Evolutionary conservation across 495 filamentous ascomycete genomes (phyloP), one percentile per base, ranked within the genome.

Genomic region (Monascus purpureus): DNA sequence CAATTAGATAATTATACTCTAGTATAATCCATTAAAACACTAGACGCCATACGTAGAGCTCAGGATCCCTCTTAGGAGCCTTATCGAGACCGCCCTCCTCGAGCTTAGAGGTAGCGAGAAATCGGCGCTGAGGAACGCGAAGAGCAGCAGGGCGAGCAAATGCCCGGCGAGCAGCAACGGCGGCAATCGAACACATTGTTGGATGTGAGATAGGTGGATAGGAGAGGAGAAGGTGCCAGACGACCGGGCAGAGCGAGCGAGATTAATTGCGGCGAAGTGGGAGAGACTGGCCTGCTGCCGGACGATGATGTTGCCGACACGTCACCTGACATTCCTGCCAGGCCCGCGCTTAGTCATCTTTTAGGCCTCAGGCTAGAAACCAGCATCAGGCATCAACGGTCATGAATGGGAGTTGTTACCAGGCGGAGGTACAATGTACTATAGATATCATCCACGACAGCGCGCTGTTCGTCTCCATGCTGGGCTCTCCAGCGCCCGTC

Each of bases 11-110:
- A 13, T 11, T 25, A 7, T 25, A 27, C 38, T 35, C 45, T 33
- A 22, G 20, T 15, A 8, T 22, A 19, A 29, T 15, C 17, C 32
- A 14, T n/a, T 6, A 25, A 30, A 20, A 27, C 30, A 30, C 35
- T 46, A 39, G 44, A 42, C 26, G 35, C 19, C 72, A 46, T 72
- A 87, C 81, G 54, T 80, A 82, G 47, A 87, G 76, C 63, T 87
- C 81, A 31, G 81, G 81, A 53, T 87, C 79, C 46, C 70, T 64
- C 66, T 74, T 80, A 37, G 75, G 74, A 41, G 70, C 80, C 51
- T 75, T 67, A 36, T 69, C 63, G 49, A 87, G 54, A 41, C 49
- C 56, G 42, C 60, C 55, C 35, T 66, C 56, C 44, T 61, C 49
- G 35, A 57, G 39, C 52, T 67, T 64, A 45, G 59, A 59, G 53